A percentile compares a stretch with the other conserved stretches of the same genome.
Conservation (phyloP, 441 rosid species). For the Capsella rubella region DNA sequence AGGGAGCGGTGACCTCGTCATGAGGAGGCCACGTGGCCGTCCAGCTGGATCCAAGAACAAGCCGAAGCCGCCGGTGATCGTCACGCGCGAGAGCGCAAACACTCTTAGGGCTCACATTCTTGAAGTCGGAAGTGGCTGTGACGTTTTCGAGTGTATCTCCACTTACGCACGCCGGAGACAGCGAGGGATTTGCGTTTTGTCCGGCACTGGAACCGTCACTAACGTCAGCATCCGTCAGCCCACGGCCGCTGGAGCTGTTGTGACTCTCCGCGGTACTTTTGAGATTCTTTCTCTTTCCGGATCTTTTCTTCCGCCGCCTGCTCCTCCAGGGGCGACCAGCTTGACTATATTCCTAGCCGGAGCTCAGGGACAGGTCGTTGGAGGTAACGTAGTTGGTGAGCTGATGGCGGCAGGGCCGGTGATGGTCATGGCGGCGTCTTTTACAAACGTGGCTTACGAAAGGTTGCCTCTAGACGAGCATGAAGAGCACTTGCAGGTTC, state of each 20-base stretch:
- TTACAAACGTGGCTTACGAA: conserved; percentile 92
- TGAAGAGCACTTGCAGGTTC: conserved; percentile 75
- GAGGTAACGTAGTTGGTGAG: conserved; percentile 94
- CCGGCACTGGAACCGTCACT: conserved; percentile 89
- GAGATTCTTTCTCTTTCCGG: conserved; percentile 92
- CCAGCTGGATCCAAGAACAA: conserved; percentile 95
- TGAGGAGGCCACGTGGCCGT: conserved; percentile 85
- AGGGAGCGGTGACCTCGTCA: conserved; percentile 58
- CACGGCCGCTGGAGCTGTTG: conserved; percentile 74
- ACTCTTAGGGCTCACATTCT: conserved; percentile 93
- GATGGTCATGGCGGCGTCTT: conserved; percentile 86
- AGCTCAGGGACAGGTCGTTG: conserved; percentile 92
- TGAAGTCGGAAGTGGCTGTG: conserved; percentile 86
- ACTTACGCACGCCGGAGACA: conserved; percentile 89
- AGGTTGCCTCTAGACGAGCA: conserved; percentile 89
- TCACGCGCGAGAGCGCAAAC: conserved; percentile 94
- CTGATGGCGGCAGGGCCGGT: conserved; percentile 87
- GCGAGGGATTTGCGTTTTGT: conserved; percentile 83
- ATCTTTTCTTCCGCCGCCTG: conserved; percentile 93
- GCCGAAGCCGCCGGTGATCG: conserved; percentile 88
- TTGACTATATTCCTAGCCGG: conserved; percentile 84
- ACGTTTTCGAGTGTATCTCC: conserved; percentile 81
- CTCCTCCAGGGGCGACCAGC: conserved; percentile 97
- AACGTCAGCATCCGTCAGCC: conserved; percentile 91
- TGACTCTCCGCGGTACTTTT: conserved; percentile 83